phyloP scores from a whole-genome alignment of 2,329 filamentous ascomycete species.

The Colletotrichum liaoningense region DNA sequence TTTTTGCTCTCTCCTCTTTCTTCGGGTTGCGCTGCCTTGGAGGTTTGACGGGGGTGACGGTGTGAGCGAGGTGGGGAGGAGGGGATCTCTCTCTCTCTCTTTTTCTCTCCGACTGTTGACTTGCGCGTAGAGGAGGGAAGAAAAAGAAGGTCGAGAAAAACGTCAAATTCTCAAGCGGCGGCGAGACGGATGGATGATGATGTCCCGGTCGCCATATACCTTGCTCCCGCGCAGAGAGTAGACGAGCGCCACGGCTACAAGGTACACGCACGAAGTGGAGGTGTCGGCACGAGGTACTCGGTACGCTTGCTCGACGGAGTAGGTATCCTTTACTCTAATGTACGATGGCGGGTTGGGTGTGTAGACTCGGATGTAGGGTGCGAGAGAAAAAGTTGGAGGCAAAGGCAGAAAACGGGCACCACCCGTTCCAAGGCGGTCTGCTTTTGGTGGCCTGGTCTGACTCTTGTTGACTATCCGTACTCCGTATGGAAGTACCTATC shows the following conservation, averaged over 20 bases:
- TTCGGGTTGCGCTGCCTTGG: slow-evolving; percentile 18
- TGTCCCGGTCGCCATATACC: slow-evolving; percentile 18
- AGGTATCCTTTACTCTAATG: background rate
- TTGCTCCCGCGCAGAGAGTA: slow-evolving; percentile 7
- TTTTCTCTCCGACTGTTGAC: background rate
- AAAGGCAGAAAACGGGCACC: slow-evolving; percentile 31
- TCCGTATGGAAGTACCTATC: background rate
- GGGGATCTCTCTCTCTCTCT: slow-evolving; percentile 25
- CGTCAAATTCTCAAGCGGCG: slow-evolving; percentile 27
- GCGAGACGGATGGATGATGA: slow-evolving; percentile 24
- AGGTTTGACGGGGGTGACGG: slow-evolving; percentile 37
- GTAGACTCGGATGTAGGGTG: background rate
- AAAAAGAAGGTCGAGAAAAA: slow-evolving; percentile 24
- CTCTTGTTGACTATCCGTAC: background rate
- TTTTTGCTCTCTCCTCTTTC: background rate
- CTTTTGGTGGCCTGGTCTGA: background rate
- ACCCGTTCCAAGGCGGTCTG: slow-evolving; percentile 24
- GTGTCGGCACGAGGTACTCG: slow-evolving; percentile 11
- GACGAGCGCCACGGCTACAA: slow-evolving; percentile 14
- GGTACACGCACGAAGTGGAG: background rate
- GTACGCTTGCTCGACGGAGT: background rate
- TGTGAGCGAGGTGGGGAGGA: slow-evolving; percentile 39
- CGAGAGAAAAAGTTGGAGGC: slow-evolving; percentile 17
- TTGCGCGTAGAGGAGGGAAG: slow-evolving; percentile 35
- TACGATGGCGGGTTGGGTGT: slow-evolving; percentile 2